phyloP scores from a whole-genome alignment of 2,329 filamentous ascomycete genomes.

The Sphaerulina vaccinii region DNA sequence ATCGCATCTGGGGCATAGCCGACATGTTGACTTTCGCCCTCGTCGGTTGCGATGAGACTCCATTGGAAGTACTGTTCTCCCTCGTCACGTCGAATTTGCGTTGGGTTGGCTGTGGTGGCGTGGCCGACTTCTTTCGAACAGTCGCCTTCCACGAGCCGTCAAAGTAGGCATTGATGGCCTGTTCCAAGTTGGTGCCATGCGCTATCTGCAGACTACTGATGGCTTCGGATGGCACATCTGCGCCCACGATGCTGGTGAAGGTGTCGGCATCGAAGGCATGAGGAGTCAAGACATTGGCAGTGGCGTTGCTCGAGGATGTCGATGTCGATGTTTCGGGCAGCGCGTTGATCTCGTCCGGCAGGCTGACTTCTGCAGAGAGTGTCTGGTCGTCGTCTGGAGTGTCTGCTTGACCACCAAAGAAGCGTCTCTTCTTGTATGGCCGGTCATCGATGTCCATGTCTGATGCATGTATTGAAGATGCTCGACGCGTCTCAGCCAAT shows the following conservation, averaged over 20 bases:
- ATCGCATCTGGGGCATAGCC: slow-evolving; percentile 61
- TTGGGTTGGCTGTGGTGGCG: slow-evolving; percentile 15
- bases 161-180: slow-evolving; percentile 64
- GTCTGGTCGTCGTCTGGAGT: slow-evolving; percentile 33
- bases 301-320: neutral
- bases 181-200: slow-evolving; percentile 56
- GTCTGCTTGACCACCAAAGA: slow-evolving; percentile 59
- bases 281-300: slow-evolving; percentile 10
- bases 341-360: slow-evolving; percentile 36
- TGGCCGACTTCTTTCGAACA: slow-evolving; percentile 19
- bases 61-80: slow-evolving; percentile 8
- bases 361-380: slow-evolving; percentile 34
- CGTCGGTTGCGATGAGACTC: slow-evolving; percentile 3
- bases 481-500: too few species aligned
- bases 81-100: slow-evolving; percentile 14
- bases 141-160: slow-evolving; percentile 60
- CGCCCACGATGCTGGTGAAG: slow-evolving; percentile 60
- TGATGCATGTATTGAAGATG: too few species aligned
- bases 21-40: slow-evolving; percentile 23
- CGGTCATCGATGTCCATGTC: slow-evolving; percentile 48
- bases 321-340: slow-evolving; percentile 32
- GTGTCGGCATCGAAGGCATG: slow-evolving; percentile 54
- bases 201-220: slow-evolving; percentile 50
- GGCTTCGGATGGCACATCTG: slow-evolving; percentile 46
- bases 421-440: slow-evolving; percentile 62